Conservation (phyloP, 495 filamentous ascomycete genomes). For the Aspergillus mulundensis region DNA sequence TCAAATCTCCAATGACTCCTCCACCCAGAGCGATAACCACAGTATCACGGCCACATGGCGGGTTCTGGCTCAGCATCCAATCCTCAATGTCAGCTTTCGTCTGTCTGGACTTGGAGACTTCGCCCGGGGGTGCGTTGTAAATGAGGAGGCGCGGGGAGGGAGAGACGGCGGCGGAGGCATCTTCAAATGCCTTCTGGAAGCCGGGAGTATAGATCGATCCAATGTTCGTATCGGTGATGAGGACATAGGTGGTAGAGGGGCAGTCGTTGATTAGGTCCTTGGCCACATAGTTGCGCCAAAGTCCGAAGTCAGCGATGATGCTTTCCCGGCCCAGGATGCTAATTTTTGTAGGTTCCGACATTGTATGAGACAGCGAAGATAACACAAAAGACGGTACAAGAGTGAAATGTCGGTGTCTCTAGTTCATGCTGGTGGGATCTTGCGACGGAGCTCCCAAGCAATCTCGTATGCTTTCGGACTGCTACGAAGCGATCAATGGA, state of each 20-base stretch:
- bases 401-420: conserved; percentile 14
- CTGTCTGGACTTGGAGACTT: conserved; percentile 85
- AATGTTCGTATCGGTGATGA: conserved; percentile 95
- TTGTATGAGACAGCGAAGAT: conserved; percentile 13
- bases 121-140: conserved; percentile 84
- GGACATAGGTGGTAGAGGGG: conserved; percentile 84
- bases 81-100: conserved; percentile 96
- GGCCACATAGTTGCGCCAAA: conserved; percentile 79
- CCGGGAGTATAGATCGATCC: conserved; percentile 69
- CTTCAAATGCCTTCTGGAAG: conserved; percentile 70
- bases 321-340: conserved; percentile 65
- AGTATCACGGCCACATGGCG: conserved; percentile 83
- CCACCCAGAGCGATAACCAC: conserved; percentile 95
- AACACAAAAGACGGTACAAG: neutral
- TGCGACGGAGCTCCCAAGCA: conserved; percentile 4
- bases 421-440: conserved; percentile 31
- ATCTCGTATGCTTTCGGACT: neutral
- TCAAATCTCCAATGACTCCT: conserved; percentile 96
- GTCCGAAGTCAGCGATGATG: conserved; percentile 87
- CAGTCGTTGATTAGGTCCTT: conserved; percentile 75
- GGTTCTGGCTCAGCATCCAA: conserved; percentile 82
- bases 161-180: conserved; percentile 44
- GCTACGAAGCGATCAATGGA: neutral
- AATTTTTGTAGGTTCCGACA: conserved; percentile 46
- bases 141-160: conserved; percentile 68